Conservation (phyloP, 305 asterid species). For the Fraxinus paxiana region DNA sequence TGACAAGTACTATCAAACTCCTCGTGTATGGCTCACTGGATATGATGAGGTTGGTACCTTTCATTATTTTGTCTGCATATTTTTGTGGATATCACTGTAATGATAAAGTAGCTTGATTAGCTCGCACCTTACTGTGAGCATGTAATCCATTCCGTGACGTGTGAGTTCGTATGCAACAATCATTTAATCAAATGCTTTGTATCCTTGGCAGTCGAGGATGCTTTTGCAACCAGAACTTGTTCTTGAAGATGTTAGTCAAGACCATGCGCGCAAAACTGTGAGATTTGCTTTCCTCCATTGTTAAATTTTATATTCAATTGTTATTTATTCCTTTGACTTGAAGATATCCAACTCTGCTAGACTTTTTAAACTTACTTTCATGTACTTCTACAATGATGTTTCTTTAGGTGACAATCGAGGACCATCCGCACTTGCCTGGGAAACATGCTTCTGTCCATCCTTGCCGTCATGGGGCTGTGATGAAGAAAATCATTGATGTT, state of each 20-base stretch:
- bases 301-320: conserved; percentile 3
- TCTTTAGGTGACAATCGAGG: conserved; percentile 85
- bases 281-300: conserved; percentile 27
- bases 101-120: neutral
- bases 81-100: neutral
- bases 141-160: conserved; percentile 6
- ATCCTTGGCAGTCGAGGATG: conserved; percentile 78
- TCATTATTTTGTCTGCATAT: conserved; percentile 2
- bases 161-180: conserved; percentile 8
- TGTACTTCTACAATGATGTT: neutral
- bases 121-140: neutral
- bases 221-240: conserved; percentile 87
- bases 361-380: conserved; percentile 8
- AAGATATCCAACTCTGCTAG: neutral
- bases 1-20: conserved; percentile 97
- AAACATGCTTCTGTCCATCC: conserved; percentile 98
- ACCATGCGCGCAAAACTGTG: conserved; percentile 96
- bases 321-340: neutral
- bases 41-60: conserved; percentile 73
- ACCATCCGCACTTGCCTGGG: conserved; percentile 95
- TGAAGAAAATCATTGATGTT: conserved; percentile 96
- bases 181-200: conserved; percentile 4
- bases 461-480: conserved; percentile 98
- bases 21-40: conserved; percentile 98
- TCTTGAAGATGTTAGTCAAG: conserved; percentile 98